These are phyloP conservation scores for Mortierella antarctica DNA, from an alignment of 192 early-diverging fungal genomes.

Conservation along the genomic window DNA sequence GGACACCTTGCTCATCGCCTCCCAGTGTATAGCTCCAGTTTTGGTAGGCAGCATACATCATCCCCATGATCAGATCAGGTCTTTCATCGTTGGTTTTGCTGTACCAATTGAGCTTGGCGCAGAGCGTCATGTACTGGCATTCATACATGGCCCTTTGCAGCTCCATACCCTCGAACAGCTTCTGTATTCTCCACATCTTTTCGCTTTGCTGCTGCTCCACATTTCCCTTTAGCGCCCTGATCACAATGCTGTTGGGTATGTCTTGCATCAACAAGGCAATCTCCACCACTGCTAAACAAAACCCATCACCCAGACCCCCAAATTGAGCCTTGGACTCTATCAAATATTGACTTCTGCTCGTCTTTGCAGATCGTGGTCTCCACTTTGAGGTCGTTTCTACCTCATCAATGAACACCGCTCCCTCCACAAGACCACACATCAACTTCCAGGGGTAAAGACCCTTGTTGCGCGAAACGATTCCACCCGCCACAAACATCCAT, in stretches of 20 bases:
- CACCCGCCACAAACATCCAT: conserved; percentile 13
- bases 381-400: conserved; percentile 13
- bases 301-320: not conserved
- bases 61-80: conserved; percentile 7
- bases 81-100: conserved; percentile 10
- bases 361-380: conserved; percentile 7
- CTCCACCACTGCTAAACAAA: conserved; percentile 3
- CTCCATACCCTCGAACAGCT: conserved; percentile 1
- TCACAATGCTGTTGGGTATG: conserved; percentile 4
- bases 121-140: conserved; percentile 13
- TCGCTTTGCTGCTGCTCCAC: conserved; percentile 5
- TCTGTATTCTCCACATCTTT: conserved; percentile 4
- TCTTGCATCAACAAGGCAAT: conserved; percentile 9
- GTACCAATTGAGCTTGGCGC: conserved; percentile 11
- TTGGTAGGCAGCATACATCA: conserved; percentile 4
- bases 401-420: conserved; percentile 6
- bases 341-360: not conserved
- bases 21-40: not conserved
- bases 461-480: conserved; percentile 7
- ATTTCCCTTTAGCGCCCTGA: conserved; percentile 5
- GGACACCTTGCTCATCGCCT: not conserved
- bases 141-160: conserved; percentile 5
- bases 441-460: not conserved
- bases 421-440: not conserved
- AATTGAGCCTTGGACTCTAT: conserved; percentile 1